Base-by-base conservation (phyloP, 257 asterid genomes). In the Penstemon eatonii region DNA sequence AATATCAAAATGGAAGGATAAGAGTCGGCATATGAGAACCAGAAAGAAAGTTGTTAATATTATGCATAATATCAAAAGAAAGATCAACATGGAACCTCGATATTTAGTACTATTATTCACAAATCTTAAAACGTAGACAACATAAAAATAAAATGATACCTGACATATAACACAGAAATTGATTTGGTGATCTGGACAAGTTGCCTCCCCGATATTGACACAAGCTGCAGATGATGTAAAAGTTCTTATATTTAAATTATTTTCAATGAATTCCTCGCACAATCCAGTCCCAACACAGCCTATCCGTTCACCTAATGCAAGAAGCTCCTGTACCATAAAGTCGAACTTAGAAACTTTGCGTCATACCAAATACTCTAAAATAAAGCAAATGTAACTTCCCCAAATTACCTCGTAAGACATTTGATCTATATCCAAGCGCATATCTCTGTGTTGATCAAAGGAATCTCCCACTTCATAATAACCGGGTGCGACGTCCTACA, bases 101-200 rank as follows among this genome's bases (percentile, higher is more conserved):
- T 25, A 25, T 25, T 25, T 25, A 25, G 2, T 15, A 15, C 18
- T 25, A 25, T 25, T 2, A 25, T 25, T 25, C 33, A 25, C 33
- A 25, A 25, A 25, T 25, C 33, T 25, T 25, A 25, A 25, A 25
- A 25, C 33, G 33, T 25, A 25, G 33, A 25, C 33, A 25, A 25
- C 33, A 25, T 25, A 2, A 25, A 25, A 47, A 19, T 39, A 65
- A 63, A 40, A 49, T 55, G 64, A 46, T 83, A 90, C 97, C 95
- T 90, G 96, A 76, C 96, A 90, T 68, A 90, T 60, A 65, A 86
- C 90, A 68, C 97, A 90, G 67, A 84, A 84, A 77, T 90, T 78
- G 37, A 75, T 69, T 65, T 76, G 87, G 56, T 78, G 85, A 36
- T 84, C 79, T 44, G 37, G 51, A 71, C 57, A 58, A 54, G 74